Evolutionary conservation across 352 stramenopile genomes (phyloP).

Genomic region (Phytophthora hibernalis): DNA sequence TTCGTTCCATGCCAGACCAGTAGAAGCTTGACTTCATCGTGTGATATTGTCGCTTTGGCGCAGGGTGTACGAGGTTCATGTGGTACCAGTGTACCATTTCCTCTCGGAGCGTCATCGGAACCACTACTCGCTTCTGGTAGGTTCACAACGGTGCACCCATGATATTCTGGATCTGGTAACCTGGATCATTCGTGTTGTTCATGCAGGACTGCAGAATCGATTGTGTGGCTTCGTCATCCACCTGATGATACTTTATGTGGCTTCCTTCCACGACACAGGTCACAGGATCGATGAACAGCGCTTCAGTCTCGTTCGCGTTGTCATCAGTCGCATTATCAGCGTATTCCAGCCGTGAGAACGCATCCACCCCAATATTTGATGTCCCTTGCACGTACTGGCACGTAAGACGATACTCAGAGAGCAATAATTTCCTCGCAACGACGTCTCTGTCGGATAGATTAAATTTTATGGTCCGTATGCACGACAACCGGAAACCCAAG

Average conservation of each 20-base stretch:
- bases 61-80: constrained; percentile 3
- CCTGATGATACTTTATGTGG: not conserved
- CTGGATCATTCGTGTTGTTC: not conserved
- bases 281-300: not conserved
- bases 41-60: constrained; percentile 7
- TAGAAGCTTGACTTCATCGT: constrained; percentile 7
- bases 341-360: not conserved
- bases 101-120: not conserved
- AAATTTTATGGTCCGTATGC: constrained; percentile 10
- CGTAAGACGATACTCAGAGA: not conserved
- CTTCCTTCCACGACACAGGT: not conserved
- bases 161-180: not conserved
- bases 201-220: not conserved
- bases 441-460: constrained; percentile 1
- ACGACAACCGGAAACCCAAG: constrained; percentile 9
- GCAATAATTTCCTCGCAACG: constrained; percentile 1
- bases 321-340: not conserved
- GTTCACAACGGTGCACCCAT: not conserved
- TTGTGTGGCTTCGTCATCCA: not conserved
- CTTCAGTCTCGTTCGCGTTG: not conserved
- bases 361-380: not conserved
- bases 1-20: constrained; percentile 18
- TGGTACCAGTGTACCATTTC: constrained; percentile 3
- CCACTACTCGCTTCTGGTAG: not conserved
- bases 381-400: not conserved